These are phyloP conservation scores for Hamigera avellanea DNA, from an alignment of 495 filamentous ascomycete species.

Conservation along the genomic window DNA sequence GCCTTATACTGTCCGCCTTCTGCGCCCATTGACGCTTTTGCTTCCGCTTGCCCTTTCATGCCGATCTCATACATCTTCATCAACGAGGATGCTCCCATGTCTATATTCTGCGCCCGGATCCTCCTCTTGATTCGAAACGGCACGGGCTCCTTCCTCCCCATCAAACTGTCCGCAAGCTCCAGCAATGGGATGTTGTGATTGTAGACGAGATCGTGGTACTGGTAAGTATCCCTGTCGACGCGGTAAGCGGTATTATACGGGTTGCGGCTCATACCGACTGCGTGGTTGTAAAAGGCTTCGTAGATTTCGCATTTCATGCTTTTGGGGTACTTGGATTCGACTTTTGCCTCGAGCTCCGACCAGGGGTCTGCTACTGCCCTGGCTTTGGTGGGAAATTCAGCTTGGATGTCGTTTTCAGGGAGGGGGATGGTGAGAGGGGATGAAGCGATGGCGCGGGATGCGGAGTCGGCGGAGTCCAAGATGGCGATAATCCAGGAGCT, in stretches of 20 bases:
- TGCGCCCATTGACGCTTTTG: background rate
- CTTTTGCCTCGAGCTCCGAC: background rate
- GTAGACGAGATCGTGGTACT: conserved; percentile 16
- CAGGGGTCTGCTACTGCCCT: background rate
- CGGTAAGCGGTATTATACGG: conserved; percentile 17
- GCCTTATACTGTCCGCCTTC: background rate
- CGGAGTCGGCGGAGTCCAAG: conserved; percentile 24
- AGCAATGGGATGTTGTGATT: conserved; percentile 14
- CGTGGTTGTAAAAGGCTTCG: conserved; percentile 15
- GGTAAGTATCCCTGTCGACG: conserved; percentile 5
- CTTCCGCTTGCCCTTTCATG: conserved; percentile 1
- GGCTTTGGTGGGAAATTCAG: background rate
- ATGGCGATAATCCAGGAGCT: conserved; percentile 18
- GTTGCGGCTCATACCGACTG: conserved; percentile 14
- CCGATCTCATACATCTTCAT: conserved; percentile 16
- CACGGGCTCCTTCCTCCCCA: conserved; percentile 10
- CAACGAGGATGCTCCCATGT: conserved; percentile 14
- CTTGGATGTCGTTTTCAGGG: background rate
- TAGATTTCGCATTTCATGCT: conserved; percentile 2
- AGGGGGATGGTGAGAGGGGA: conserved; percentile 20
- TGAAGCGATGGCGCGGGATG: conserved; percentile 19
- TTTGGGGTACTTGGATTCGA: too few species aligned
- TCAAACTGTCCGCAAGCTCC: conserved; percentile 19
- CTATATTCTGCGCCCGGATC: conserved; percentile 7
- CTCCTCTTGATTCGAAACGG: conserved; percentile 6